Base-by-base conservation (phyloP, 164 flowering plant species). In the Warburgia ugandensis region DNA sequence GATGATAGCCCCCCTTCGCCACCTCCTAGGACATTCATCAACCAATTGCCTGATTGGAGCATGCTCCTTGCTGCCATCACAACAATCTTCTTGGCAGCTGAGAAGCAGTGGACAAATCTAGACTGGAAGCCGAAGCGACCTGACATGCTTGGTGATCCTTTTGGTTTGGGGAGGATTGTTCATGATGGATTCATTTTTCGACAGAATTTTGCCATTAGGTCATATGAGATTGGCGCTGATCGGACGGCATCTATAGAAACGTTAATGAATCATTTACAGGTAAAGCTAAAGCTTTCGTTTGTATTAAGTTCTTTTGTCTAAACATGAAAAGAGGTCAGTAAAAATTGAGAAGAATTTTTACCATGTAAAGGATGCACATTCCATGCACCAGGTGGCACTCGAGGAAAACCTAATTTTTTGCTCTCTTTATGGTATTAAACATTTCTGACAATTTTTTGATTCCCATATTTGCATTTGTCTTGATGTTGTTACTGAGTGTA, bases 41-140 rank as follows among this genome's bases (percentile, higher is more conserved):
- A 50, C 38, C 48, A 58, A 42, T 29, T 49, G 54, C 98, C 98
- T 52, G 98, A 92, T 67, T 88, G 98, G 98, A 88, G 96, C 70
- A 80, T 91, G 84, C 94, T 91, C 46, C 90, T 91, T 65, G 92
- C 95, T 55, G 95, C 96, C n/a, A 81, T 87, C 38, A 87, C 96
- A 0, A 86, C 98, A 0, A 77, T 87, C 47, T 91, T 91, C 62
- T 72, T 92, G 78, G 95, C 98, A 8, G 96, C 98, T n/a, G 98
- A 88, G 75, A 88, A 88, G 69, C 96, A 88, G 61, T 88, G 88
- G 95, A 85, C 77, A 74, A 83, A 78, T 80, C 80, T 88, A 51
- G 98, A 92, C 56, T 92, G 95, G 96, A 88, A 88, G 60, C 95
- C 98, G 0, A 78, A 73, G 74, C 69, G 89, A 16, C 58, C 87